phyloP scores from a whole-genome alignment of 2,329 filamentous ascomycete species.

The Trichoderma sp. region DNA sequence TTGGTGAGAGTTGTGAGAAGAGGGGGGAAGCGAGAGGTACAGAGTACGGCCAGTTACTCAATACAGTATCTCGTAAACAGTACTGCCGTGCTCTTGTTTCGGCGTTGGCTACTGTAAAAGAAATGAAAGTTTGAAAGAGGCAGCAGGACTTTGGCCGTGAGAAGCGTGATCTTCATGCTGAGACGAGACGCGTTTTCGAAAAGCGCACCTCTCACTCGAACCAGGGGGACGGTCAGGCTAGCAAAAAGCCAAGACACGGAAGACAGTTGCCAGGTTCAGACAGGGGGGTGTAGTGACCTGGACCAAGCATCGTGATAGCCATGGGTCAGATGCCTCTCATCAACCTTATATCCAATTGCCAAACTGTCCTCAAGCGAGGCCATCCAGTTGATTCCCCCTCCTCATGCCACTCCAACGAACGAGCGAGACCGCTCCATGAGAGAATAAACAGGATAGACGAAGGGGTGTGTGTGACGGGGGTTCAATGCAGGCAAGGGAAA shows the following conservation, averaged over 20 bases:
- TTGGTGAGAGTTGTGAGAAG: neutral
- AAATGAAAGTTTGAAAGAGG: neutral
- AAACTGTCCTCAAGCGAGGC: neutral
- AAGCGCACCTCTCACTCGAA: neutral
- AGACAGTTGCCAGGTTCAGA: conserved; percentile 6
- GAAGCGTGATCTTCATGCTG: conserved; percentile 10
- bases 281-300: neutral
- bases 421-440: neutral
- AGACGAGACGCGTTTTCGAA: conserved; percentile 14
- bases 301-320: conserved; percentile 5
- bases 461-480: neutral
- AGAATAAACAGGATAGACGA: neutral
- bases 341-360: conserved; percentile 7
- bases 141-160: neutral
- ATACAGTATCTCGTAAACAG: neutral
- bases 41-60: neutral
- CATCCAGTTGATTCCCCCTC: neutral
- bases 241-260: conserved; percentile 13
- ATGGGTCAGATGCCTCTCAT: conserved; percentile 14
- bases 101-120: neutral
- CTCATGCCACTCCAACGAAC: neutral
- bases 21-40: neutral
- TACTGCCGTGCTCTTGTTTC: neutral
- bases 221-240: conserved; percentile 9
- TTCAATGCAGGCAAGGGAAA: conserved; percentile 1